A percentile compares a stretch with the other conserved stretches of the same genome.
Evolutionary conservation across 805 yeast species (phyloP).

Genomic region (Candida hispaniensis): DNA sequence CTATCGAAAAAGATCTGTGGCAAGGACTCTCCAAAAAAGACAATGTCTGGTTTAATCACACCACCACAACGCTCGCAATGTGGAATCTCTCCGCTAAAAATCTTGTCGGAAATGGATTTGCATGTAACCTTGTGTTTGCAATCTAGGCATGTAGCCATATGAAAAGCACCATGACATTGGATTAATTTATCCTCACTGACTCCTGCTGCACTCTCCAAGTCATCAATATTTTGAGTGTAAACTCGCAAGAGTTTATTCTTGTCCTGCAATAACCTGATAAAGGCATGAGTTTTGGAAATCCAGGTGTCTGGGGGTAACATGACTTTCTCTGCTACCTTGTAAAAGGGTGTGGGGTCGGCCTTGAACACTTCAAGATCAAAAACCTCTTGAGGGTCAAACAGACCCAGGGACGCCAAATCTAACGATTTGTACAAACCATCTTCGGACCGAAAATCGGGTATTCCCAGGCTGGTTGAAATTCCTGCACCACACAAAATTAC

Average conservation of each 20-base stretch:
- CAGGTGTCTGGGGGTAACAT: slow-evolving; percentile 49
- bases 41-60: slow-evolving; percentile 84
- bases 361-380: slow-evolving; percentile 64
- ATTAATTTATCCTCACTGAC: slow-evolving; percentile 53
- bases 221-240: slow-evolving; percentile 87
- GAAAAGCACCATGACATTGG: slow-evolving; percentile 91
- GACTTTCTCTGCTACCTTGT: slow-evolving; percentile 76
- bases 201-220: slow-evolving; percentile 75
- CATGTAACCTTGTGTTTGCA: slow-evolving; percentile 64
- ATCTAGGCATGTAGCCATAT: slow-evolving; percentile 71
- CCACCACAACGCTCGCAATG: slow-evolving; percentile 71
- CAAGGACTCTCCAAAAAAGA: slow-evolving; percentile 79
- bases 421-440: slow-evolving; percentile 60
- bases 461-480: slow-evolving; percentile 78
- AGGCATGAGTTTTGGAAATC: slow-evolving; percentile 71
- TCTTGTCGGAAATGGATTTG: slow-evolving; percentile 46
- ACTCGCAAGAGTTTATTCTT: slow-evolving; percentile 68
- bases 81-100: slow-evolving; percentile 52
- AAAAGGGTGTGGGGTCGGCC: slow-evolving; percentile 69
- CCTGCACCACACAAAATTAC: slow-evolving; percentile 89
- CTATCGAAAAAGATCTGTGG: slow-evolving; percentile 58
- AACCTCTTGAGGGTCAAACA: slow-evolving; percentile 84
- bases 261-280: slow-evolving; percentile 62
- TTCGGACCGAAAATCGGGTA: slow-evolving; percentile 88
- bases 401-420: slow-evolving; percentile 54